Evolutionary conservation across 2,329 filamentous ascomycete genomes (phyloP), one percentile per base, ranked within the genome.

Genomic region (Hypoxylon sp.): DNA sequence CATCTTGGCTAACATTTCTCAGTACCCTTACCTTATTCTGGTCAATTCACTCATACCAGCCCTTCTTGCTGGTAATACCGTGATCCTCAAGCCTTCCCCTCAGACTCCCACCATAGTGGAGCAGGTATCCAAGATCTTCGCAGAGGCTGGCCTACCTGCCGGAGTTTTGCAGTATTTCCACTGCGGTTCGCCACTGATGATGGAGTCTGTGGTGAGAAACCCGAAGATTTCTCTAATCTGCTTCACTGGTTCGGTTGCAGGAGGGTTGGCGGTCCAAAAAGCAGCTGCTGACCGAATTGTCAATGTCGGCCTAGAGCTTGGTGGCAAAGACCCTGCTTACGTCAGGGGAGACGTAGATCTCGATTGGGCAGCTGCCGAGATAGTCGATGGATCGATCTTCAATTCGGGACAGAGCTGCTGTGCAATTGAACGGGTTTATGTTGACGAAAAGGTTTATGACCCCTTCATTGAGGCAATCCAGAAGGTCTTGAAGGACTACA

Each of bases 331-430:
- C 78, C 93, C 95, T 3, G 95, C 95, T 24, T 98, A 98, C 76
- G 86, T 98, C 60, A 87, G 95, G 67, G 84, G 84, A 6, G 95
- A 98, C 75, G 93, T 97, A 1, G 94, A 98, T 78, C 81, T 97
- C 52, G 89, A 89, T 52, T 98, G 94, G 95, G 94, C 92, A 0
- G 95, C 95, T 0, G 94, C 92, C 73, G 94, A 98, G 81, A 96
- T 98, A 75, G 93, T 98, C 13, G 95, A 98, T 74, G 95, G 95
- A 19, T 91, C 94, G n/a, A 85, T 98, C 63, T 98, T 98, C 86
- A 98, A 98, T 83, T 97, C 94, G 56, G 95, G 95, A n/a, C 95
- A 98, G 84, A 97, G 93, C 79, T 98, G 95, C 85, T 98, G 95
- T 81, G 92, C 93, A 24, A 86, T 98, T 59, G 95, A 98, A 82